Conservation (phyloP, 2,329 filamentous ascomycete species). For the Xylariaceae sp. region DNA sequence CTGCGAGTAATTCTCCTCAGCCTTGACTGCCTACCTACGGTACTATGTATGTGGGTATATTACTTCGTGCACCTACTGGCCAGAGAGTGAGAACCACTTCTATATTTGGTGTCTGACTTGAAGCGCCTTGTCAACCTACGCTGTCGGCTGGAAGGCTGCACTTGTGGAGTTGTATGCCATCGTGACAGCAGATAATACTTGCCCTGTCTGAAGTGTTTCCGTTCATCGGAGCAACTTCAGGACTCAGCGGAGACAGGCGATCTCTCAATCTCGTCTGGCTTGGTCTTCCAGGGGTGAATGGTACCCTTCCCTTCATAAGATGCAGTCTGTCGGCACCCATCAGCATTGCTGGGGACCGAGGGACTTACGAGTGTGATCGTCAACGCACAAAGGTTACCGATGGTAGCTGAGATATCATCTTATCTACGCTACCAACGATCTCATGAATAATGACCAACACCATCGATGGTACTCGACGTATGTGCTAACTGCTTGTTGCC, state of each 20-base stretch:
- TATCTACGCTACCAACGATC: background rate
- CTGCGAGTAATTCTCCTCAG: constrained; percentile 1
- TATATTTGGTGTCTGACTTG: constrained; percentile 19
- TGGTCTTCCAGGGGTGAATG: background rate
- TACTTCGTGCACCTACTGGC: no score
- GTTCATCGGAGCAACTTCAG: constrained; percentile 15
- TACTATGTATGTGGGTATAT: background rate
- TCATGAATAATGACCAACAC: background rate
- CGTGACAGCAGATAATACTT: constrained; percentile 11
- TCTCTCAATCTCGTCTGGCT: background rate
- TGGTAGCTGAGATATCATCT: no score
- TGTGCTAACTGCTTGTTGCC: background rate
- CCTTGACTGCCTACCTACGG: constrained; percentile 3
- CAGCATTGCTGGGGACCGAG: background rate
- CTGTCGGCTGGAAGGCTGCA: constrained; percentile 12
- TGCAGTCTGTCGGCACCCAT: background rate
- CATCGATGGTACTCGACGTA: no score
- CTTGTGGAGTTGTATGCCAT: constrained; percentile 9
- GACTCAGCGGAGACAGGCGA: background rate
- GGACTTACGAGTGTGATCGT: background rate
- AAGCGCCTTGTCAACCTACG: constrained; percentile 9
- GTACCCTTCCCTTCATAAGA: background rate
- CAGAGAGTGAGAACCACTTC: constrained; percentile 2
- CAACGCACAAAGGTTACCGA: background rate
- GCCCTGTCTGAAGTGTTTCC: constrained; percentile 1